Evolutionary conservation across 805 yeast species (phyloP).

Genomic region (Zygosaccharomyces rouxii): DNA sequence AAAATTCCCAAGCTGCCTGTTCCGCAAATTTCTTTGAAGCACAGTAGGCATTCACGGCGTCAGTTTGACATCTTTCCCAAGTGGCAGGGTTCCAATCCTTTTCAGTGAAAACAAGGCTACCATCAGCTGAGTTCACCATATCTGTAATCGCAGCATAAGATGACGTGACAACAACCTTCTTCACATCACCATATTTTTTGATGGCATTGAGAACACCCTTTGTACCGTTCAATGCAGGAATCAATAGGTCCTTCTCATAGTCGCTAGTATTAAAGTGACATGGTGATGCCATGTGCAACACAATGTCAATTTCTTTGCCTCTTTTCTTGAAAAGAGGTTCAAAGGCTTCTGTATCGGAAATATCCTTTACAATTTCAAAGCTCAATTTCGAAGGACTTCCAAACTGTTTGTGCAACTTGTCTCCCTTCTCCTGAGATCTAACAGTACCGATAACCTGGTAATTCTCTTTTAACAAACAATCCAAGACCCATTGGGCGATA

Average conservation of each 20-base stretch:
- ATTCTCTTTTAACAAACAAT: slow-evolving; percentile 36
- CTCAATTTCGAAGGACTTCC: slow-evolving; percentile 20
- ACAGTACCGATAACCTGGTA: slow-evolving; percentile 49
- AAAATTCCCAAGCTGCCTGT: slow-evolving; percentile 51
- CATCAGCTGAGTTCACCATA: slow-evolving; percentile 17
- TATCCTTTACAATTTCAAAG: slow-evolving; percentile 36
- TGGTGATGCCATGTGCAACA: slow-evolving; percentile 51
- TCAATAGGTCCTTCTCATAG: slow-evolving; percentile 46
- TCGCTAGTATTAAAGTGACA: slow-evolving; percentile 34
- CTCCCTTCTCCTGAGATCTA: slow-evolving; percentile 43
- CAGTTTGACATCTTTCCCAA: slow-evolving; percentile 24
- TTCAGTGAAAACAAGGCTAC: slow-evolving; percentile 29
- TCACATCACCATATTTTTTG: slow-evolving; percentile 38
- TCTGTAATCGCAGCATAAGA: slow-evolving; percentile 48
- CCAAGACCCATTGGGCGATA: slow-evolving; percentile 46
- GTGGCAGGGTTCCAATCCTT: slow-evolving; percentile 37
- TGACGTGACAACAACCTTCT: slow-evolving; percentile 50
- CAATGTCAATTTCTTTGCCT: slow-evolving; percentile 38
- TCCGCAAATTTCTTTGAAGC: slow-evolving; percentile 56
- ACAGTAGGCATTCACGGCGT: slow-evolving; percentile 31
- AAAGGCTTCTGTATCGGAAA: slow-evolving; percentile 39
- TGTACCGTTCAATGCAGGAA: slow-evolving; percentile 57
- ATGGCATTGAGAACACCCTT: slow-evolving; percentile 44
- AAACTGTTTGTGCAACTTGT: slow-evolving; percentile 33
- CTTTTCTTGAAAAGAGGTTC: slow-evolving; percentile 40